Evolutionary conservation across 2,329 filamentous ascomycete species (phyloP), one percentile per base, ranked within the genome.

Genomic region (Stachybotrys elegans): DNA sequence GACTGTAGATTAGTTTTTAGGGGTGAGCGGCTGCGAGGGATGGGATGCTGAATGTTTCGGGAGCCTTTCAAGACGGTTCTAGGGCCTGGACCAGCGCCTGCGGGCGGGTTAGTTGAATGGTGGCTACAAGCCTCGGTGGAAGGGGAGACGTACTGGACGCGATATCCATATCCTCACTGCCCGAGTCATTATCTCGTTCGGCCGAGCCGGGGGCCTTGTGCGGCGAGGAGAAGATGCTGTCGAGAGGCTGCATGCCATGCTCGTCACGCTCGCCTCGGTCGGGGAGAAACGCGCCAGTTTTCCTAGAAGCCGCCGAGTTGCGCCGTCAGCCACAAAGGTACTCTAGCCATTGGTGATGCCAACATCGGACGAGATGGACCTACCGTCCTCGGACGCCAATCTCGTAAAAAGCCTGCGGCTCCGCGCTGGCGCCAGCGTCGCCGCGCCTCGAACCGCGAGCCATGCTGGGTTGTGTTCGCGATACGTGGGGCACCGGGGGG

Each of bases 191-290:
- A 14, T 22, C 44, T 34, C 52, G 58, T 48, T 56, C 65, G 56
- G 41, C 51, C 35, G 39, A 54, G 47, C 22, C 55, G 49, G 49
- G 56, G 49, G 37, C 50, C 57, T 83, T 86, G 52, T 81, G 78
- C 13, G 91, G 90, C 17, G 91, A 95, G 8, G 91, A 96, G 65
- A 95, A 95, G 52, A 97, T 81, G 53, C 81, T 81, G 27, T 92
- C 87, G 46, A 95, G 78, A 27, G 88, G 85, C 62, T 96, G 89
- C 72, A 98, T 83, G 64, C 92, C 93, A 74, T 95, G 75, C 62
- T 94, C 90, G 67, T 97, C 92, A 68, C 89, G 86, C 48, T 83
- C 73, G 42, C 88, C 88, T 44, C 74, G 81, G 57, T 95, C 88
- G 57, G 82, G 80, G 23, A 97, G 67, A 1, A 82, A 86, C 21